Conservation (phyloP, 352 stramenopile genomes). For the Phytophthora kernoviae region DNA sequence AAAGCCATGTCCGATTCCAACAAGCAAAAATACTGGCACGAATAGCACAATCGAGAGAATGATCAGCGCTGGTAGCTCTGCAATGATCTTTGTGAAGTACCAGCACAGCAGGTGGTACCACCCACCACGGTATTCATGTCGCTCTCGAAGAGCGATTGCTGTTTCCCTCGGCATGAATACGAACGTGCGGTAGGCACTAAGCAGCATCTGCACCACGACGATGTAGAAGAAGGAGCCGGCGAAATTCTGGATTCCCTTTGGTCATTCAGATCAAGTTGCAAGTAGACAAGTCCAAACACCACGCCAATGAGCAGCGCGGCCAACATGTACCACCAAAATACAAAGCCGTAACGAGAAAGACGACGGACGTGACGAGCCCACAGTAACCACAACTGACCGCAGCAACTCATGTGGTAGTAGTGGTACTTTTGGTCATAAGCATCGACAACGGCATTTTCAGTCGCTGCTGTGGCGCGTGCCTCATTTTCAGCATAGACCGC, state of each 20-base stretch:
- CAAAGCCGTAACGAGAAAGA: slow-evolving; percentile 45
- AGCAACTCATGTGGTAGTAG: slow-evolving; percentile 40
- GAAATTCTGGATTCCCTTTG: slow-evolving; percentile 63
- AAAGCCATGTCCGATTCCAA: slow-evolving; percentile 47
- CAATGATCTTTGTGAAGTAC: slow-evolving; percentile 52
- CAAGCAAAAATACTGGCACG: slow-evolving; percentile 42
- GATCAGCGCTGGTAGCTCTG: slow-evolving; percentile 42
- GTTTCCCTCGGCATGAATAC: slow-evolving; percentile 44
- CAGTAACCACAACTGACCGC: slow-evolving; percentile 35
- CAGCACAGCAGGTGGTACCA: slow-evolving; percentile 52
- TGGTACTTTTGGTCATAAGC: slow-evolving; percentile 29
- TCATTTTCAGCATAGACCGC: slow-evolving; percentile 23
- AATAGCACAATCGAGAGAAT: slow-evolving; percentile 49
- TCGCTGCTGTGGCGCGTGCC: slow-evolving; percentile 7
- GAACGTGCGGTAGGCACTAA: slow-evolving; percentile 42
- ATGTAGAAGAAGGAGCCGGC: slow-evolving; percentile 56
- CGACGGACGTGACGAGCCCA: slow-evolving; percentile 43
- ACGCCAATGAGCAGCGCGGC: slow-evolving; percentile 54
- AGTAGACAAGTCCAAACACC: slow-evolving; percentile 47
- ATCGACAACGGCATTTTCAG: slow-evolving; percentile 18
- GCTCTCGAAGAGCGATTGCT: slow-evolving; percentile 48
- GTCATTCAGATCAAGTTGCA: slow-evolving; percentile 46
- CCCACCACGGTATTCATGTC: slow-evolving; percentile 39
- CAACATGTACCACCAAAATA: slow-evolving; percentile 47
- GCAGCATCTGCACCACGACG: slow-evolving; percentile 55